Evolutionary conservation across 1,139 yeast species (phyloP).

Genomic region (Zhuliangozyma blackwelliae): DNA sequence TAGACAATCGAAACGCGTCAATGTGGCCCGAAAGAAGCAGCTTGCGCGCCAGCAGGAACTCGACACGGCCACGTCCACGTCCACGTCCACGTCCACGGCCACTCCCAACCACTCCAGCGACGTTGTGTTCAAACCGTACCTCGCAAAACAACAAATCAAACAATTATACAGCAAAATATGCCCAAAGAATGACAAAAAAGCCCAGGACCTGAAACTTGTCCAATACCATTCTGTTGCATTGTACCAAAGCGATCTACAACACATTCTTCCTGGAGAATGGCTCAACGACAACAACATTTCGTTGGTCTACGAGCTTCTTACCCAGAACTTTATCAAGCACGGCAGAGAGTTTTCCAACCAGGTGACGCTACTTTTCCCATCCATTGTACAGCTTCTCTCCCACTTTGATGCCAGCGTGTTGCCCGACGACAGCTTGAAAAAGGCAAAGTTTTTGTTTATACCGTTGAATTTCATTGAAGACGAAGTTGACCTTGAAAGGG

Average conservation of each 20-base stretch:
- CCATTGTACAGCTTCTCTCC: slow-evolving; percentile 36
- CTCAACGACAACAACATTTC: slow-evolving; percentile 67
- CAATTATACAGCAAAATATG: slow-evolving; percentile 9
- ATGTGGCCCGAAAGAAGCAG: slow-evolving; percentile 20
- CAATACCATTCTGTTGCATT: slow-evolving; percentile 40
- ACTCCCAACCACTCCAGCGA: too few species aligned
- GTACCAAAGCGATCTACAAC: slow-evolving; percentile 35
- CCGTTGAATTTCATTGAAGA: slow-evolving; percentile 38
- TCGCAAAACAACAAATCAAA: slow-evolving; percentile 21
- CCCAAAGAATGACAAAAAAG: slow-evolving; percentile 7
- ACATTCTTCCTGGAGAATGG: slow-evolving; percentile 58
- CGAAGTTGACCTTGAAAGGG: slow-evolving; percentile 25
- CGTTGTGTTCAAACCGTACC: slow-evolving; percentile 15
- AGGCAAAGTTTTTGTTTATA: slow-evolving; percentile 33
- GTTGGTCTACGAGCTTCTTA: slow-evolving; percentile 55
- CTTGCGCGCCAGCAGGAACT: slow-evolving; percentile 15
- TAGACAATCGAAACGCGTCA: slow-evolving; percentile 27
- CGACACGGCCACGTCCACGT: background rate
- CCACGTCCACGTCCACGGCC: background rate
- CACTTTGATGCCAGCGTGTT: slow-evolving; percentile 29
- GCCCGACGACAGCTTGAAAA: slow-evolving; percentile 30
- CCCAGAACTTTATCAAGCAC: slow-evolving; percentile 14
- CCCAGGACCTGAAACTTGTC: slow-evolving; percentile 24
- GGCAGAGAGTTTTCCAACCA: slow-evolving; percentile 17
- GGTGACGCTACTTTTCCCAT: slow-evolving; percentile 32